Evolutionary conservation across 495 filamentous ascomycete genomes (phyloP), one percentile per base, ranked within the genome.

Genomic region (Entonaema liquescens): DNA sequence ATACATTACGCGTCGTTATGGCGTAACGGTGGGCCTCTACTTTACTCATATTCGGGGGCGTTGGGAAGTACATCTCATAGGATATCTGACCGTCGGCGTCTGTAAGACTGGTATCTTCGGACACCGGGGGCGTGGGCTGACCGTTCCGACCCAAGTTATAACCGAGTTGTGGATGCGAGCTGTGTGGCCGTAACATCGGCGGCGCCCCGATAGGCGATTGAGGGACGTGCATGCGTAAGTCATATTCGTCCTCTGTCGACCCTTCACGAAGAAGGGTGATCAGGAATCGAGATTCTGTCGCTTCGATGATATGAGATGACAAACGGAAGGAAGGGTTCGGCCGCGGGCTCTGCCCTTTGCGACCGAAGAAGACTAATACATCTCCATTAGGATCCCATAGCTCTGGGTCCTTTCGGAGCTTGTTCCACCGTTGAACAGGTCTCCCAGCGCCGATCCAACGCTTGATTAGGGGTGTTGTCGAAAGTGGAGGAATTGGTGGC

Each of bases 301-400:
- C 79, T 66, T 87, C 85, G 56, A 90, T 79, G 28, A 87, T 79
- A 61, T 85, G 83, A 29, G 88, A 88, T 0, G 82, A 83, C 15
- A 90, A 70, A 52, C 86, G 79, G 62, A 90, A 87, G 13, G 87
- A 89, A 1, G 88, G 85, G 28, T 81, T 81, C 3, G 82, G 83
- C 11, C 82, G 78, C 11, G 81, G 79, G 5, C 73, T 62, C 40
- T 83, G 76, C 21, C 78, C 80, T 49, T 74, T 79, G 36, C 76
- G 76, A 17, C 82, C 81, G 52, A 90, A 83, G 68, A 84, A 90
- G 11, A 90, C 81, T 11, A 89, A 74, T 5, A 88, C 89, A 67
- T 90, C 88, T 23, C 87, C 89, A 53, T 85, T 83, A 2, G 82
- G 81, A 75, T 89, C 86, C 87, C 88, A 90, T 8, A 90, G 74